Conservation (phyloP, 2,329 filamentous ascomycete species). For the Trichoderma hamatum region DNA sequence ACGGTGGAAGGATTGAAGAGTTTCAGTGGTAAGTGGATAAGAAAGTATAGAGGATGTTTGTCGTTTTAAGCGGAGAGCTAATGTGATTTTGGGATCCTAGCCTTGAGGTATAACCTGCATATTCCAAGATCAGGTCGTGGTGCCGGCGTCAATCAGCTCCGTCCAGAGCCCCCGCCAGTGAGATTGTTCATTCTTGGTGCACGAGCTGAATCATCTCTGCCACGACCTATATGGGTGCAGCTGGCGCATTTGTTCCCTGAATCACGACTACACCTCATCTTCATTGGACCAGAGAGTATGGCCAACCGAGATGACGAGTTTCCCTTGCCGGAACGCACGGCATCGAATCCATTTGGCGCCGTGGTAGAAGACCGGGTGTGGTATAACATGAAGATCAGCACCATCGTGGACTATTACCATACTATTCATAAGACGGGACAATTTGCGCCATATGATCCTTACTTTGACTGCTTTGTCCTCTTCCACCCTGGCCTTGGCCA, state of each 20-base stretch:
- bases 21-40: slow-evolving; percentile 71
- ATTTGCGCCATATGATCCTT: slow-evolving; percentile 94
- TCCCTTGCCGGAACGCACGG: slow-evolving; percentile 82
- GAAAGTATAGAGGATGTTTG: background rate
- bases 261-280: slow-evolving; percentile 85
- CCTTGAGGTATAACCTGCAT: slow-evolving; percentile 90
- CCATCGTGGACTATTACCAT: slow-evolving; percentile 97
- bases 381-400: slow-evolving; percentile 92
- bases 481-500: slow-evolving; percentile 97
- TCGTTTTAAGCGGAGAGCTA: background rate
- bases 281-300: slow-evolving; percentile 97
- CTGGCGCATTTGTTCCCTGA: slow-evolving; percentile 93
- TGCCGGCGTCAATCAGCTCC: slow-evolving; percentile 73
- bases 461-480: slow-evolving; percentile 96
- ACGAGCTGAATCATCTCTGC: slow-evolving; percentile 94
- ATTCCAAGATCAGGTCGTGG: slow-evolving; percentile 80
- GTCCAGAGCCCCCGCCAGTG: slow-evolving; percentile 82
- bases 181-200: slow-evolving; percentile 92
- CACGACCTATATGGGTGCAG: slow-evolving; percentile 91
- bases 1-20: slow-evolving; percentile 91
- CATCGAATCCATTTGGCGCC: slow-evolving; percentile 89
- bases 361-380: slow-evolving; percentile 89
- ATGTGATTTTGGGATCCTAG: slow-evolving; percentile 46
- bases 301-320: slow-evolving; percentile 90
- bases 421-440: slow-evolving; percentile 88